Evolutionary conservation across 371 early-diverging fungal species (phyloP), one percentile per base, ranked within the genome.

Genomic region (Mucor plumbeus): DNA sequence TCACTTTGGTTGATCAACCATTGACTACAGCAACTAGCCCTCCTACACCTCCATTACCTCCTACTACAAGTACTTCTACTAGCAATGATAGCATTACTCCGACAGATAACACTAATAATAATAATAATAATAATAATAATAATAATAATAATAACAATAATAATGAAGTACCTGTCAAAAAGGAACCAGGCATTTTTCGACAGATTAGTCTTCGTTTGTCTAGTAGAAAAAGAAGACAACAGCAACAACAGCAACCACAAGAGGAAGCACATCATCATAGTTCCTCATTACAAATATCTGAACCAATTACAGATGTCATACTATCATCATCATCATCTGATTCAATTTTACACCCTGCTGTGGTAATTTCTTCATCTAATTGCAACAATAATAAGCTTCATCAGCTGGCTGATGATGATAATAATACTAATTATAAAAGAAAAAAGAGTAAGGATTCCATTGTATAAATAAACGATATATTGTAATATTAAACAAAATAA

Each of bases 121-220:
- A n/a, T n/a, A n/a, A n/a, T n/a, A n/a, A n/a, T n/a, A n/a, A n/a
- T n/a, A n/a, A n/a, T n/a, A n/a, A n/a, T n/a, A n/a, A n/a, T n/a
- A n/a, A n/a, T n/a, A n/a, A n/a, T n/a, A n/a, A n/a, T n/a, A n/a
- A n/a, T n/a, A n/a, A n/a, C n/a, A 26, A 5, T 13, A 36, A 57
- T 40, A 26, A 35, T 17, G 34, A 53, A 14, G 56, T 2, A 64
- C 19, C 43, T 21, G 57, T 33, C 15, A 70, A 70, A 31, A 70
- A 65, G 31, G 63, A 68, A 34, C 62, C 61, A 6, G 65, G 72
- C 9, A 36, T 72, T 0, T 72, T 72, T 59, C 55, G 72, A 36
- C 68, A 72, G 58, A 39, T 72, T 9, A 68, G 68, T 36, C 62
- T 64, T 21, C 61, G 69, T 17, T 33, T 72, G 2, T 71, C 72